Evolutionary conservation across 768 basidiomycete species (phyloP).

Genomic region (Pisolithus sp.): DNA sequence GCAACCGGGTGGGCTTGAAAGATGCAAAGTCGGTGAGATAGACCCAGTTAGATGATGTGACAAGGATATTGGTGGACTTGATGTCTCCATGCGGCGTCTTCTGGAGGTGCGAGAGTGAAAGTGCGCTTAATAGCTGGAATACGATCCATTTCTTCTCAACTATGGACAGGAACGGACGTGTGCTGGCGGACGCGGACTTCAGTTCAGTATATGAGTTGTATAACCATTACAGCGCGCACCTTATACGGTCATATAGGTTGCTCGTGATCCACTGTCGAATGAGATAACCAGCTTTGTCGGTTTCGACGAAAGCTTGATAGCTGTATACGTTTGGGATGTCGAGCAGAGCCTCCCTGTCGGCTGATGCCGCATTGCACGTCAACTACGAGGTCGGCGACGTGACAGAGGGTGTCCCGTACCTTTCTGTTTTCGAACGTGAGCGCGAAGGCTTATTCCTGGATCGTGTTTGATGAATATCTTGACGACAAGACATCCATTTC

Average conservation of each 20-base stretch:
- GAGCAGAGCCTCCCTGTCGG: slow-evolving; percentile 74
- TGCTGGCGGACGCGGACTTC: slow-evolving; percentile 42
- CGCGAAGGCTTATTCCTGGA: slow-evolving; percentile 69
- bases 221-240: slow-evolving; percentile 42
- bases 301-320: slow-evolving; percentile 87
- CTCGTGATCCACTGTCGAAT: slow-evolving; percentile 93
- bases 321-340: slow-evolving; percentile 87
- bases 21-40: slow-evolving; percentile 92
- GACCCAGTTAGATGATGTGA: slow-evolving; percentile 94
- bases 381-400: not conserved
- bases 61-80: slow-evolving; percentile 94
- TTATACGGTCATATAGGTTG: slow-evolving; percentile 94
- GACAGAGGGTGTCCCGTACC: slow-evolving; percentile 33
- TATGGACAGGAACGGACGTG: slow-evolving; percentile 84
- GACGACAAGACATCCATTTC: slow-evolving; percentile 76
- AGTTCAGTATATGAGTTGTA: not conserved
- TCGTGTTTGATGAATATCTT: slow-evolving; percentile 97
- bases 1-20: slow-evolving; percentile 93
- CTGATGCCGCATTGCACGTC: slow-evolving; percentile 33
- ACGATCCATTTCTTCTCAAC: slow-evolving; percentile 99
- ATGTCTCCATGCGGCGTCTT: slow-evolving; percentile 97
- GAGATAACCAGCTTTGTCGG: slow-evolving; percentile 92
- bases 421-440: slow-evolving; percentile 73
- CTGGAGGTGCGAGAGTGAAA: slow-evolving; percentile 75
- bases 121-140: slow-evolving; percentile 82